Percentiles rank a stretch among this genome's conserved stretches.
phyloP scores from a whole-genome alignment of 2,329 filamentous ascomycete species.

The Scorias spongiosa region DNA sequence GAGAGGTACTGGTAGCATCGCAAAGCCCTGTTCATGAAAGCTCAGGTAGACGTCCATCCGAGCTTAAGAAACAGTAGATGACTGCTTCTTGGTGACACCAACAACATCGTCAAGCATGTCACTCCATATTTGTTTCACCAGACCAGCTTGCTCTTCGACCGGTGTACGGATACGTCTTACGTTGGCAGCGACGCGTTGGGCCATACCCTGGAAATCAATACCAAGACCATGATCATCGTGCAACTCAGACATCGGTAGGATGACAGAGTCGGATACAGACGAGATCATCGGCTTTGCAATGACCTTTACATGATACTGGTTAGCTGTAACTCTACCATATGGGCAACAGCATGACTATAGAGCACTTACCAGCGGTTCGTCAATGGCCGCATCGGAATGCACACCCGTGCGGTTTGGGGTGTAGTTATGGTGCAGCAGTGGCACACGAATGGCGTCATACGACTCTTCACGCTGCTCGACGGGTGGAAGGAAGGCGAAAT shows the following conservation, averaged over 20 bases:
- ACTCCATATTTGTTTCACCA: slow-evolving; percentile 28
- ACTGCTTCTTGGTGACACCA: slow-evolving; percentile 21
- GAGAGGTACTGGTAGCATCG: too few relatives aligned
- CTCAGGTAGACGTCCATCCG: too few relatives aligned
- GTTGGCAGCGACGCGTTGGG: slow-evolving; percentile 31
- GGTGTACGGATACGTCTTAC: slow-evolving; percentile 22
- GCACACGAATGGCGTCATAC: slow-evolving; percentile 14
- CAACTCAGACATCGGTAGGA: slow-evolving; percentile 42
- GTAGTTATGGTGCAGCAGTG: slow-evolving; percentile 16
- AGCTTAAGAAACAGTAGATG: too few relatives aligned
- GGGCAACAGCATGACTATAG: slow-evolving; percentile 1
- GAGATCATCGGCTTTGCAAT: slow-evolving; percentile 44
- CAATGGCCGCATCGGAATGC: slow-evolving; percentile 3
- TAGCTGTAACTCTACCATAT: background rate
- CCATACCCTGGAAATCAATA: slow-evolving; percentile 41
- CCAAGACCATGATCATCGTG: slow-evolving; percentile 41
- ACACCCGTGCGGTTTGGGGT: slow-evolving; percentile 5
- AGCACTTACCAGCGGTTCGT: background rate
- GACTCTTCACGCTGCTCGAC: slow-evolving; percentile 6
- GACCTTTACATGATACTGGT: slow-evolving; percentile 4
- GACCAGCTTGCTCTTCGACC: slow-evolving; percentile 27
- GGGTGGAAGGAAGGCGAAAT: slow-evolving; percentile 45
- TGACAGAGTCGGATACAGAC: slow-evolving; percentile 34
- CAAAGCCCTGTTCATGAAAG: too few relatives aligned
- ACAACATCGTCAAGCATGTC: slow-evolving; percentile 36